These are phyloP conservation scores for Termitomyces sp. DNA, from an alignment of 768 basidiomycete species.

Conservation along the genomic window DNA sequence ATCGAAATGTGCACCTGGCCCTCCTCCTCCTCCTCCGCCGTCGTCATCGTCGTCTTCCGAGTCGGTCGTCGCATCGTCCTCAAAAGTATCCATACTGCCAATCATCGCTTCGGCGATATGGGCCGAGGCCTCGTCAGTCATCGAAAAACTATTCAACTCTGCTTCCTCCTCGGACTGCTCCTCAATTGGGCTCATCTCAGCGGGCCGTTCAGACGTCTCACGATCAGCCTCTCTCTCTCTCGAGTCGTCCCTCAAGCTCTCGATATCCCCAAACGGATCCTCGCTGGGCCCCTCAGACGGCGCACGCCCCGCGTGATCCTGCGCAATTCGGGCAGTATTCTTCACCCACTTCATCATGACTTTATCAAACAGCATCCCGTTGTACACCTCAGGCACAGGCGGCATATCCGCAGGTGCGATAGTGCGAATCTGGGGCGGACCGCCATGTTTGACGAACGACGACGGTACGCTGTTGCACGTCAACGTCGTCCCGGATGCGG, in stretches of 20 bases:
- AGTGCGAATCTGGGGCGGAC: constrained; percentile 71
- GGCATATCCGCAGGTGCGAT: constrained; percentile 82
- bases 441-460: constrained; percentile 82
- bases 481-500: constrained; percentile 69
- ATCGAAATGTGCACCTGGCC: constrained; percentile 20
- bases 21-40: constrained; percentile 14
- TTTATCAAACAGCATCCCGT: constrained; percentile 85
- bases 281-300: constrained; percentile 54
- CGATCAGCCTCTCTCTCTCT: constrained; percentile 23
- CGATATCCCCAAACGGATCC: constrained; percentile 91
- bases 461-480: constrained; percentile 72
- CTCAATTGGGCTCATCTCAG: constrained; percentile 45
- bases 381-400: constrained; percentile 69
- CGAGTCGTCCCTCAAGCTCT: constrained; percentile 72
- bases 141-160: constrained; percentile 65
- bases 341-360: constrained; percentile 84
- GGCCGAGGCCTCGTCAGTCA: constrained; percentile 58
- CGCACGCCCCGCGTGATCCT: constrained; percentile 23
- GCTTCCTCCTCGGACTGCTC: constrained; percentile 54
- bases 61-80: constrained; percentile 43
- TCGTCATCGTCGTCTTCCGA: constrained; percentile 39
- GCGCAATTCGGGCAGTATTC: constrained; percentile 35
- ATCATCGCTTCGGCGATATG: constrained; percentile 50
- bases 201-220: constrained; percentile 13
- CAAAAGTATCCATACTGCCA: constrained; percentile 33